Evolutionary conservation across 768 basidiomycete species (phyloP).

Genomic region (Lentinula aciculospora): DNA sequence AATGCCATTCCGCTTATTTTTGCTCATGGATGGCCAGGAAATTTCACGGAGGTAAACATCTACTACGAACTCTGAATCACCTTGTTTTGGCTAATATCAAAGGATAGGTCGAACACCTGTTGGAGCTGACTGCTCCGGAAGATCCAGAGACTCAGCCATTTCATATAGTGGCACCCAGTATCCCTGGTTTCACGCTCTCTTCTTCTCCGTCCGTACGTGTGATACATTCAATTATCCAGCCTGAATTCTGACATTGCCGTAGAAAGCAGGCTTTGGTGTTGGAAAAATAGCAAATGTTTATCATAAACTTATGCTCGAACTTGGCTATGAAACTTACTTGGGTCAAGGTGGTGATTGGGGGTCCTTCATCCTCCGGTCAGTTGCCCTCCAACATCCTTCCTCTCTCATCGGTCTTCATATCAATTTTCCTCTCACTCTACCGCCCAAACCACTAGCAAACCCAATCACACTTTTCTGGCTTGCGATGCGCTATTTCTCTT

Average conservation of each 20-base stretch:
- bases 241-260: neutral
- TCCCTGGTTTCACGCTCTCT: conserved; percentile 28
- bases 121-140: conserved; percentile 21
- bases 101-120: conserved; percentile 21
- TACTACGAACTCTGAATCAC: neutral
- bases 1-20: conserved; percentile 50
- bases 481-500: conserved; percentile 23
- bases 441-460: conserved; percentile 18
- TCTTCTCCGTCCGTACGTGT: conserved; percentile 21
- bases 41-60: conserved; percentile 25
- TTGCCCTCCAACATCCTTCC: conserved; percentile 21
- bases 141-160: conserved; percentile 24
- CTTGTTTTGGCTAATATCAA: neutral
- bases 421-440: conserved; percentile 20
- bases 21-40: conserved; percentile 47
- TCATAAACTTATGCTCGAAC: conserved; percentile 25
- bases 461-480: conserved; percentile 20
- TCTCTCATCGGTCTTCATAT: conserved; percentile 22
- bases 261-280: conserved; percentile 22
- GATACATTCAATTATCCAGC: neutral
- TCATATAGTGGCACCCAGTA: conserved; percentile 25
- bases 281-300: conserved; percentile 22
- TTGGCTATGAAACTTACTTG: conserved; percentile 24
- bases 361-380: conserved; percentile 21
- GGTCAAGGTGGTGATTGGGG: conserved; percentile 31